phyloP scores from a whole-genome alignment of 2,329 filamentous ascomycete species.

The Polytolypa hystricis region DNA sequence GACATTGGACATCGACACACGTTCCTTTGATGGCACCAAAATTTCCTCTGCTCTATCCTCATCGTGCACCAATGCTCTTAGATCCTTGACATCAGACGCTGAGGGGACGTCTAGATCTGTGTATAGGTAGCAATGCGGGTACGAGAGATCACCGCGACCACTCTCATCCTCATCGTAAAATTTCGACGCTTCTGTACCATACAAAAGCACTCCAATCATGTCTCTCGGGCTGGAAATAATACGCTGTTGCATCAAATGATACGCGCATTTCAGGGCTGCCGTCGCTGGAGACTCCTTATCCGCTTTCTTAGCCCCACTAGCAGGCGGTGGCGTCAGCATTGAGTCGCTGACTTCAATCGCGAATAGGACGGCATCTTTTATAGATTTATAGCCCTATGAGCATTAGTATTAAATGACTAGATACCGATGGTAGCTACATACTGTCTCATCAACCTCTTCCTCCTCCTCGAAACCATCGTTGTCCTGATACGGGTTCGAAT shows the following conservation, averaged over 20 bases:
- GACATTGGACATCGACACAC: conserved; percentile 73
- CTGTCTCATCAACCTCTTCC: conserved; percentile 36
- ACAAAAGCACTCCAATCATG: conserved; percentile 92
- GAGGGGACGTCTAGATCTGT: conserved; percentile 79
- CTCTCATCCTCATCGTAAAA: conserved; percentile 57
- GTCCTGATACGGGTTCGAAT: conserved; percentile 23
- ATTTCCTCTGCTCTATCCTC: conserved; percentile 60
- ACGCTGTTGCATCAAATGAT: conserved; percentile 91
- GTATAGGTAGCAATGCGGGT: conserved; percentile 87
- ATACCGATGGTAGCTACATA: conserved; percentile 12
- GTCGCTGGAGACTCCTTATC: conserved; percentile 66
- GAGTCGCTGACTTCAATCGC: conserved; percentile 84
- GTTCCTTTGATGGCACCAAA: conserved; percentile 55
- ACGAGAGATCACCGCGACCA: conserved; percentile 49
- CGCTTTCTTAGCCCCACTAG: conserved; percentile 59
- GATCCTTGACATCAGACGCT: conserved; percentile 70
- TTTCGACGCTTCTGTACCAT: conserved; percentile 76
- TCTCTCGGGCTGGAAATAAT: conserved; percentile 95
- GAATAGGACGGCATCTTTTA: conserved; percentile 97
- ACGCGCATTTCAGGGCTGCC: conserved; percentile 86
- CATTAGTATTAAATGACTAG: conserved; percentile 1
- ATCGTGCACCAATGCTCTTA: conserved; percentile 67
- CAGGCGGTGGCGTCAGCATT: conserved; percentile 63
- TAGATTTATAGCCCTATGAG: conserved; percentile 67
- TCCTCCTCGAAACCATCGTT: conserved; percentile 35